Evolutionary conservation across 805 yeast species (phyloP), one percentile per base, ranked within the genome.

Genomic region (Blastobotrys muscicola): DNA sequence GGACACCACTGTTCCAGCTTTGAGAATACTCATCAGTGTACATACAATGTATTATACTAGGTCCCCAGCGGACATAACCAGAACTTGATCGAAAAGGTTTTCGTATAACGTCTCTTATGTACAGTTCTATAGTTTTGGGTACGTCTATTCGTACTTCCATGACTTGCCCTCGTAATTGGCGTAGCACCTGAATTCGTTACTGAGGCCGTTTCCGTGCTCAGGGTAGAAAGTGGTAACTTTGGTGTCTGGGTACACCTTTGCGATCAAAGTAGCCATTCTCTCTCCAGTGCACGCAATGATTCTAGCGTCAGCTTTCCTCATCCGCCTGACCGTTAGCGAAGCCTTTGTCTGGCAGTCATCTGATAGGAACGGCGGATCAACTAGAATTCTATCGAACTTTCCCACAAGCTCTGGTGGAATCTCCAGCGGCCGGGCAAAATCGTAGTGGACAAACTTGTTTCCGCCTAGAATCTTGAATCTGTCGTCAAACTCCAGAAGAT

Each of bases 361-460:
- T 53, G 83, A 85, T 47, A 89, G 66, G 56, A 85, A 87, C 14
- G 96, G 96, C 7, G 96, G 96, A 60, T 87, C 97, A 8, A 85
- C 77, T 45, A 87, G 61, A 7, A 86, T 58, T 52, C 94, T 65
- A 56, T 87, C 80, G 38, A 84, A 80, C 54, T 73, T 77, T 33
- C 80, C 75, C 50, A 68, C 68, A 30, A 85, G 64, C 36, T 68
- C 65, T 1, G 64, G 68, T 11, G 84, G 83, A 26, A 85, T 66
- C 5, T 74, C 67, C 10, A 75, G 60, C 5, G 96, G 96, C 7
- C 68, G 55, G 47, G 78, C 77, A 61, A 80, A 87, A 61, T 87
- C 95, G 56, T 84, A 87, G 52, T 74, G 76, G 8, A 73, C 75
- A 62, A 82, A 87, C 46, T 79, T 73, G 6, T 73, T 72, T 0